phyloP scores from a whole-genome alignment of 2,329 filamentous ascomycete genomes.

The Phialocephala sp. region DNA sequence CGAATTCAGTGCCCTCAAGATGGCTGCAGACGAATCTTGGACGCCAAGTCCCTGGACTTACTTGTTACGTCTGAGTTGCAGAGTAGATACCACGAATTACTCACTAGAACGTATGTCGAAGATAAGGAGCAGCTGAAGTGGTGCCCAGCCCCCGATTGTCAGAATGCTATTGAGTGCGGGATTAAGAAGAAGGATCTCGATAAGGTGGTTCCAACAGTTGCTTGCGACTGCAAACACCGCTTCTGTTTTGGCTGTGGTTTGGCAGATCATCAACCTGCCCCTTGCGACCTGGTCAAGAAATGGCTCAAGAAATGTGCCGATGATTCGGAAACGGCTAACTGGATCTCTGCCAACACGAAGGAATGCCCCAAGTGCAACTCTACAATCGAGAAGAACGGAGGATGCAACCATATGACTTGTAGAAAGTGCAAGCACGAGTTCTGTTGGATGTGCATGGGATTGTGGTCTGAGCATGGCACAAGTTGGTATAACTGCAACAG shows the following conservation, averaged over 20 bases:
- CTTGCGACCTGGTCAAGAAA: conserved; percentile 87
- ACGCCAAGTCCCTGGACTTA: conserved; percentile 84
- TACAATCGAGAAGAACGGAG: conserved; percentile 98
- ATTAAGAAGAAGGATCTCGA: conserved; percentile 88
- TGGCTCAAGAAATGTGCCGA: conserved; percentile 99
- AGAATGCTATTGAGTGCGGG: conserved; percentile 86
- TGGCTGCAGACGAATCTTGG: conserved; percentile 86
- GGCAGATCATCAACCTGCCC: conserved; percentile 90
- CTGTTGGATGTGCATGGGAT: conserved; percentile 99
- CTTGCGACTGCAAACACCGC: conserved; percentile 80
- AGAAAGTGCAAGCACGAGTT: conserved; percentile 96
- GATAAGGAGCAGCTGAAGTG: conserved; percentile 95
- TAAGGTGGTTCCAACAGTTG: conserved; percentile 86
- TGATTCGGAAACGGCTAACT: conserved; percentile 97
- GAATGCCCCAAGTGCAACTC: conserved; percentile 96
- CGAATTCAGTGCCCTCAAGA: conserved; percentile 92
- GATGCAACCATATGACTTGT: conserved; percentile 98
- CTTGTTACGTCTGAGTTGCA: conserved; percentile 65
- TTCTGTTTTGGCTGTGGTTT: conserved; percentile 97
- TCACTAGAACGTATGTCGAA: conserved; percentile 95
- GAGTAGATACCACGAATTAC: conserved; percentile 77
- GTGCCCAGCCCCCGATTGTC: conserved; percentile 98
- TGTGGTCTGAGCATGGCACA: conserved; percentile 98
- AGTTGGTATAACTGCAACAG: conserved; percentile 99
- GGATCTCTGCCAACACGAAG: conserved; percentile 99